A percentile compares a stretch with the other conserved stretches of the same genome.
These are phyloP conservation scores for Casaregolazyma suthepensis DNA, from an alignment of 1,139 yeast species.

Conservation along the genomic window DNA sequence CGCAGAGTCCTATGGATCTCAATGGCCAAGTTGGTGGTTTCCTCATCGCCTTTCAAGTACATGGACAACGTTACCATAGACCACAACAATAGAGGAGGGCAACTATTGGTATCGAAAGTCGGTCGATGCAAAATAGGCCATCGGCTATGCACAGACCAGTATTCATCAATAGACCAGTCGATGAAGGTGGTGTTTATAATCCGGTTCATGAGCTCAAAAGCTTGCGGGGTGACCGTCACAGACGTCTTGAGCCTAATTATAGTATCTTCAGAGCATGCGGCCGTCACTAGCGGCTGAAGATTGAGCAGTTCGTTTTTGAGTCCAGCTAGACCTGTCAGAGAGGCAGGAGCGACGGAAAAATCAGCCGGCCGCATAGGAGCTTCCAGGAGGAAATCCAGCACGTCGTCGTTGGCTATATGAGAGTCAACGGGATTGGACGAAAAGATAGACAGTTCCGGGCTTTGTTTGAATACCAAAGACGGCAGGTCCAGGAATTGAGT, in stretches of 20 bases:
- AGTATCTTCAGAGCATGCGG: not conserved
- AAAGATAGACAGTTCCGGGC: constrained; percentile 13
- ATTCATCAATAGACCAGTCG: constrained; percentile 22
- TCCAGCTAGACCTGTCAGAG: not conserved
- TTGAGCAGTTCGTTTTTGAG: not conserved
- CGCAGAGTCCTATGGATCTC: constrained; percentile 57
- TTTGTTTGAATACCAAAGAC: constrained; percentile 13
- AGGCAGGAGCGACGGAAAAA: not conserved
- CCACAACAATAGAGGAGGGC: constrained; percentile 49
- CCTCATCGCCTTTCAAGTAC: constrained; percentile 28
- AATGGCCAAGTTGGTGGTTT: constrained; percentile 35
- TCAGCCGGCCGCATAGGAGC: not conserved
- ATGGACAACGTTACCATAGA: constrained; percentile 56
- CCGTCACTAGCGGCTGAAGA: not conserved
- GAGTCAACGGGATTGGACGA: constrained; percentile 23
- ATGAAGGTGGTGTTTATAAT: constrained; percentile 21
- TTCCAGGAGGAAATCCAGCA: constrained; percentile 23
- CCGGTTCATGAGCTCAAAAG: constrained; percentile 12
- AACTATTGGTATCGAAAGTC: constrained; percentile 49
- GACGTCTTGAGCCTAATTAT: not conserved
- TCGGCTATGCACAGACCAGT: constrained; percentile 44
- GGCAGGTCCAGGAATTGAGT: not conserved
- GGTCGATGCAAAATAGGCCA: constrained; percentile 59
- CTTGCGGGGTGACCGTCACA: not conserved
- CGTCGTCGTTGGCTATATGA: constrained; percentile 23